Percentiles rank a stretch among this genome's conserved stretches.
These are phyloP conservation scores for Aspergillus conjunctus DNA, from an alignment of 495 filamentous ascomycete genomes.

Conservation along the genomic window DNA sequence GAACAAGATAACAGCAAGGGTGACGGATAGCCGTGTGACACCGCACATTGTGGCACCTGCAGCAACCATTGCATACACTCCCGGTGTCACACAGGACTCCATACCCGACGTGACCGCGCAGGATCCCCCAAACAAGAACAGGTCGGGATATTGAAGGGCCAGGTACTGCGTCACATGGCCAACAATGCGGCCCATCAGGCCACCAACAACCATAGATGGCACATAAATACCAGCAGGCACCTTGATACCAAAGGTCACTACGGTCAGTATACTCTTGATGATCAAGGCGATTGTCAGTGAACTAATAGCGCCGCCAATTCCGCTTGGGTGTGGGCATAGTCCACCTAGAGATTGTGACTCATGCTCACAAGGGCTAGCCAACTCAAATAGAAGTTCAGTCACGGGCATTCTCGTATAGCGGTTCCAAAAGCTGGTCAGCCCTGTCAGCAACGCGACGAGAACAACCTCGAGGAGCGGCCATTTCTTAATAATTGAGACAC, in stretches of 20 bases:
- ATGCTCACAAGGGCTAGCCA: conserved; percentile 81
- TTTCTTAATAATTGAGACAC: conserved; percentile 75
- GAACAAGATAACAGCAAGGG: conserved; percentile 92
- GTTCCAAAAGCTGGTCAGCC: conserved; percentile 90
- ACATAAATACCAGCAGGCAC: conserved; percentile 97
- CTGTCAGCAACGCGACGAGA: conserved; percentile 84
- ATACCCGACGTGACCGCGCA: conserved; percentile 70
- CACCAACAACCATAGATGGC: conserved; percentile 96
- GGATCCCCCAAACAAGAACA: conserved; percentile 64
- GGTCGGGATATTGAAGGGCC: conserved; percentile 70
- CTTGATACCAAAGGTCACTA: conserved; percentile 91
- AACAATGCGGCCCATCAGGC: conserved; percentile 85
- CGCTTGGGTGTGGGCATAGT: conserved; percentile 74
- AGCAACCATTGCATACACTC: conserved; percentile 92
- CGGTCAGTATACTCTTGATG: conserved; percentile 85
- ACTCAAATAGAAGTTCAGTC: conserved; percentile 84
- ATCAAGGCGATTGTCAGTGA: conserved; percentile 78
- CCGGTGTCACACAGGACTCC: conserved; percentile 87
- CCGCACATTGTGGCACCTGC: conserved; percentile 98
- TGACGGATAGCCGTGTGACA: conserved; percentile 91
- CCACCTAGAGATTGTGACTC: conserved; percentile 62
- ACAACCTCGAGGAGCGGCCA: conserved; percentile 86
- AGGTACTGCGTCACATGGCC: conserved; percentile 86
- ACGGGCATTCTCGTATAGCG: conserved; percentile 85
- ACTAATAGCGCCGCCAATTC: conserved; percentile 71